phyloP scores from a whole-genome alignment of 345 rosid genomes.

The Kernera saxatilis region DNA sequence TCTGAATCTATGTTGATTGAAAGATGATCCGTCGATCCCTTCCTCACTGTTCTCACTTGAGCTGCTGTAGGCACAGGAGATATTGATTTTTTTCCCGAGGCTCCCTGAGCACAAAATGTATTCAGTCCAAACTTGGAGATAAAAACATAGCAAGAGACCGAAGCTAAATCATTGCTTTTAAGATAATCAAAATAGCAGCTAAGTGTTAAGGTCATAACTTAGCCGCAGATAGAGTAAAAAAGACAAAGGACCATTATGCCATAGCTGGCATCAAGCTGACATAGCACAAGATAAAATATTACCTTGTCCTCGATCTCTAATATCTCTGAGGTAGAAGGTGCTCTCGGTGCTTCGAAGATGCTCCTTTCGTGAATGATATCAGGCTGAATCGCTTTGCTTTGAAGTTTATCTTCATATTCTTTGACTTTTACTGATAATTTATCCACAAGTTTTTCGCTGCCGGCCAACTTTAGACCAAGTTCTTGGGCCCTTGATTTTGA shows the following conservation, averaged over 20 bases:
- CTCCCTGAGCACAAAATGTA: slow-evolving; percentile 39
- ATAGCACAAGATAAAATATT: slow-evolving; percentile 4
- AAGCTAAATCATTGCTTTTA: not conserved
- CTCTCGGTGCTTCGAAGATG: slow-evolving; percentile 57
- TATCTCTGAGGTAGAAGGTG: slow-evolving; percentile 68
- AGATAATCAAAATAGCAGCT: not conserved
- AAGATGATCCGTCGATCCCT: slow-evolving; percentile 90
- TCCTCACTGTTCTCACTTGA: slow-evolving; percentile 65
- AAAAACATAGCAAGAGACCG: not conserved
- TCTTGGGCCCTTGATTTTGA: slow-evolving; percentile 58
- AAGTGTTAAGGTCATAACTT: not conserved
- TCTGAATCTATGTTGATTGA: slow-evolving; percentile 68
- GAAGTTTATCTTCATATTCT: slow-evolving; percentile 56
- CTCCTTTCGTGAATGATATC: slow-evolving; percentile 68
- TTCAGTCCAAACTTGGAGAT: not conserved
- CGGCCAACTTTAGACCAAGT: slow-evolving; percentile 52
- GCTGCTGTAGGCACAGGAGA: slow-evolving; percentile 70
- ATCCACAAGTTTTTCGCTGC: slow-evolving; percentile 59
- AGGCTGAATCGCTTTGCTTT: slow-evolving; percentile 40
- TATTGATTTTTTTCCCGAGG: slow-evolving; percentile 43
- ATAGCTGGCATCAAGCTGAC: not conserved
- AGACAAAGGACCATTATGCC: not conserved
- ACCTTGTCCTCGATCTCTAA: slow-evolving; percentile 86
- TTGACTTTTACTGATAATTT: slow-evolving; percentile 55
- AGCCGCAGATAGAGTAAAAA: not conserved